Evolutionary conservation across 352 stramenopile species (phyloP).

Genomic region (Pythium biforme): DNA sequence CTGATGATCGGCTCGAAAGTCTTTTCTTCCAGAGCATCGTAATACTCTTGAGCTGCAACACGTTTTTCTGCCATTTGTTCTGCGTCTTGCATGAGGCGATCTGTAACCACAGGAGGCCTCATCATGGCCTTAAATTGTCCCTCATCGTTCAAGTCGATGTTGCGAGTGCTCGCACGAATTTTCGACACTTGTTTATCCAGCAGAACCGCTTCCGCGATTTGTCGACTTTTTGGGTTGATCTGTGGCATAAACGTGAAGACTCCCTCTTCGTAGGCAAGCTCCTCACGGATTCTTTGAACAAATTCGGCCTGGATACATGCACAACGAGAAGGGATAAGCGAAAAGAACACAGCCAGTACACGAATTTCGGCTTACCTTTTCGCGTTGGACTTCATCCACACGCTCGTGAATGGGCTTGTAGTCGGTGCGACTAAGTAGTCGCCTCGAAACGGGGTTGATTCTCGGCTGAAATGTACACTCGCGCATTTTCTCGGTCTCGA

Average conservation of each 20-base stretch:
- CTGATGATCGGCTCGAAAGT: conserved; percentile 63
- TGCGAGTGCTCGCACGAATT: conserved; percentile 1
- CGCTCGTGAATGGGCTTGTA: conserved; percentile 76
- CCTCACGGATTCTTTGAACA: conserved; percentile 47
- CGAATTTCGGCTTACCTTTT: conserved; percentile 43
- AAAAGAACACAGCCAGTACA: background rate
- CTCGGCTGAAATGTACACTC: conserved; percentile 70
- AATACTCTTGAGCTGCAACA: conserved; percentile 66
- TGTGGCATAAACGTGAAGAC: conserved; percentile 43
- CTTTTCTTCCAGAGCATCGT: conserved; percentile 58
- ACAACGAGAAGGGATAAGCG: background rate
- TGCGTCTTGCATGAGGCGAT: conserved; percentile 55
- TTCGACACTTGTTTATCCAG: conserved; percentile 28
- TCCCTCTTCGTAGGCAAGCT: conserved; percentile 40
- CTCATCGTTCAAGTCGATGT: conserved; percentile 19
- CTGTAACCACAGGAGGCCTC: conserved; percentile 40
- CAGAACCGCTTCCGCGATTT: conserved; percentile 51
- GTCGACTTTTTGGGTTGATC: conserved; percentile 69
- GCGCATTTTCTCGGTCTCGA: conserved; percentile 49
- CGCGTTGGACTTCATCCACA: conserved; percentile 56
- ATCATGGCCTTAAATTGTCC: conserved; percentile 7
- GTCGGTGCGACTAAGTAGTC: conserved; percentile 34
- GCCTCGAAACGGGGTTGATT: conserved; percentile 53
- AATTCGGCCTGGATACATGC: conserved; percentile 36
- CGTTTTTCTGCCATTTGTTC: conserved; percentile 43